Evolutionary conservation across 352 stramenopile genomes (phyloP), one percentile per base, ranked within the genome.

Genomic region (Globisporangium ultimum): DNA sequence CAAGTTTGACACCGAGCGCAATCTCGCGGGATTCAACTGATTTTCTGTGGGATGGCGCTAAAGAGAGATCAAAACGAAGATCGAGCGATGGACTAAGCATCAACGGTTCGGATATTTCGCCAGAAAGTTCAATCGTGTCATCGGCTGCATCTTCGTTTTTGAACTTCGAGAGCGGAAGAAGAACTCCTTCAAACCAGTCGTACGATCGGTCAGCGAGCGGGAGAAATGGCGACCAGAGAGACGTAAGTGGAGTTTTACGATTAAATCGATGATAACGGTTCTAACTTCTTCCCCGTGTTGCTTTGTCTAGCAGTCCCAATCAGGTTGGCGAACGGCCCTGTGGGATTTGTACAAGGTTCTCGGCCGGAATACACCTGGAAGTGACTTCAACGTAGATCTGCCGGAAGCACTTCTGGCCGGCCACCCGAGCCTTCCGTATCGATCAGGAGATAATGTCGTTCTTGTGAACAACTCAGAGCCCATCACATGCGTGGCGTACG

Each of bases 401-500:
- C 87, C 88, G 4, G 66, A 78, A 1, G 71, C 64, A 7, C 64
- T 96, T 18, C 67, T 79, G n/a, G 68, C 76, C 40, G 95, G 96
- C 4, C 78, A 97, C 57, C 91, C 94, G 18, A 86, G 87, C 18
- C 74, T 99, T 21, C 85, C 91, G 40, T 78, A 84, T 42, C 93
- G 91, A 47, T 89, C 94, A 46, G 89, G 92, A 60, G 89, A 91
- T 41, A 79, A 85, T 48, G 80, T 98, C 7, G 85, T 98, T 21
- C 78, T 96, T 28, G 96, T 99, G 14, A 87, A 97, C 68, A 95
- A 98, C 55, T 79, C 95, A 18, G 80, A 96, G 60, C 91, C 92
- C 1, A 97, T 97, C 48, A 98, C 95, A 21, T 96, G 89, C 11
- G 96, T 98, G 62, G 95, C 97, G 18, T 98, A 98, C 64, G 96